Evolutionary conservation across 371 early-diverging fungal genomes (phyloP).

Genomic region (Blyttiomyces sp.): DNA sequence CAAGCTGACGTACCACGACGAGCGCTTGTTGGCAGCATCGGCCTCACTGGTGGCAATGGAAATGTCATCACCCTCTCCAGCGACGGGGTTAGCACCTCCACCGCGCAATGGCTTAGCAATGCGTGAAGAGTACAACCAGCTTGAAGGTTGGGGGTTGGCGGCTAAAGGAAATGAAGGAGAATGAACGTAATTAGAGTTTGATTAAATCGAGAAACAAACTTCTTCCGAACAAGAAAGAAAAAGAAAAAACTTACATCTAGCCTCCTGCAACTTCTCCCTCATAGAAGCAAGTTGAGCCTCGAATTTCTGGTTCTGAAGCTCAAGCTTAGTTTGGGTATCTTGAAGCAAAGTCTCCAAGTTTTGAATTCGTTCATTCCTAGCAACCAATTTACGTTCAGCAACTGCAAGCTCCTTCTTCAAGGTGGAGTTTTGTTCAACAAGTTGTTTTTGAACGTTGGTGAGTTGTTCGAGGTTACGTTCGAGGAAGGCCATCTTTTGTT

Average conservation of each 20-base stretch:
- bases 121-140: conserved; percentile 74
- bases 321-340: conserved; percentile 58
- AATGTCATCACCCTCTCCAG: conserved; percentile 31
- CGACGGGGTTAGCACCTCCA: conserved; percentile 45
- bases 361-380: conserved; percentile 90
- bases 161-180: conserved; percentile 5
- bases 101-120: conserved; percentile 94
- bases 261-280: conserved; percentile 75
- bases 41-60: neutral
- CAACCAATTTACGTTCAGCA: conserved; percentile 84
- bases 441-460: conserved; percentile 87
- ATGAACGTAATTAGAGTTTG: no score
- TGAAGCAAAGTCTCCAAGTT: conserved; percentile 82
- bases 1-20: conserved; percentile 52
- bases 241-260: conserved; percentile 50
- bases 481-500: conserved; percentile 90
- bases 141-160: conserved; percentile 54
- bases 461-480: conserved; percentile 94
- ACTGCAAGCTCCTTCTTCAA: conserved; percentile 89
- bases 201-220: neutral
- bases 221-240: neutral
- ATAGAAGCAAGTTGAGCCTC: conserved; percentile 77
- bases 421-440: conserved; percentile 90
- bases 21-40: conserved; percentile 29
- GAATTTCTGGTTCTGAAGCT: conserved; percentile 80